Evolutionary conservation across 495 filamentous ascomycete genomes (phyloP).

Genomic region (Sporormia fimetaria): DNA sequence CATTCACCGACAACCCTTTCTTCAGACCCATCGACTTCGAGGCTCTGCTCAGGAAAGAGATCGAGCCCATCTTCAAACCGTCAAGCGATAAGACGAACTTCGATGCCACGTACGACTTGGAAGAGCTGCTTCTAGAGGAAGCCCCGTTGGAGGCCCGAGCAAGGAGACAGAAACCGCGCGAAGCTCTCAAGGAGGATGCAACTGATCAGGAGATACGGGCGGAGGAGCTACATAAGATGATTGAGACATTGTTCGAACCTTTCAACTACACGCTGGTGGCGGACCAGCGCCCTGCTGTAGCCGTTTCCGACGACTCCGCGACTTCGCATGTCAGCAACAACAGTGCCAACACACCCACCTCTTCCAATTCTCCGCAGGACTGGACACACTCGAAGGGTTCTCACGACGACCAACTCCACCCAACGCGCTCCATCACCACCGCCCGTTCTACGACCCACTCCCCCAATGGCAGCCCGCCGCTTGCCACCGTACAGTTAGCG

Average conservation of each 20-base stretch:
- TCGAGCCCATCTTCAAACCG: conserved; percentile 82
- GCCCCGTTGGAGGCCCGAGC: conserved; percentile 89
- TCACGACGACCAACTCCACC: conserved; percentile 20
- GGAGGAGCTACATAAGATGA: conserved; percentile 86
- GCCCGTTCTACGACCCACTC: conserved; percentile 31
- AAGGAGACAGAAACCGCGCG: conserved; percentile 83
- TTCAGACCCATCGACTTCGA: conserved; percentile 79
- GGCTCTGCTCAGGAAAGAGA: conserved; percentile 74
- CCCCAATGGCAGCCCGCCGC: conserved; percentile 31
- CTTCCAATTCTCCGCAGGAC: conserved; percentile 16
- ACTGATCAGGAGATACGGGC: conserved; percentile 91
- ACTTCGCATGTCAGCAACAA: conserved; percentile 27
- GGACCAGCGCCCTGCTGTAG: conserved; percentile 30
- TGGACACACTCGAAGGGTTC: conserved; percentile 14
- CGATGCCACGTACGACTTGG: conserved; percentile 94
- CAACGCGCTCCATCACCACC: conserved; percentile 22
- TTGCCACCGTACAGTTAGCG: conserved; percentile 14
- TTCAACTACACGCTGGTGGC: conserved; percentile 83
- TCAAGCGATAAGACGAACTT: conserved; percentile 98
- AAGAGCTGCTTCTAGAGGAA: conserved; percentile 88
- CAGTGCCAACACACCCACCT: conserved; percentile 22
- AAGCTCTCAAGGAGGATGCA: conserved; percentile 82
- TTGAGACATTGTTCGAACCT: conserved; percentile 87
- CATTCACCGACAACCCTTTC: conserved; percentile 78
- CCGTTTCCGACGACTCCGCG: conserved; percentile 36